phyloP scores from a whole-genome alignment of 2,329 filamentous ascomycete species.

The Fusarium irregulare region DNA sequence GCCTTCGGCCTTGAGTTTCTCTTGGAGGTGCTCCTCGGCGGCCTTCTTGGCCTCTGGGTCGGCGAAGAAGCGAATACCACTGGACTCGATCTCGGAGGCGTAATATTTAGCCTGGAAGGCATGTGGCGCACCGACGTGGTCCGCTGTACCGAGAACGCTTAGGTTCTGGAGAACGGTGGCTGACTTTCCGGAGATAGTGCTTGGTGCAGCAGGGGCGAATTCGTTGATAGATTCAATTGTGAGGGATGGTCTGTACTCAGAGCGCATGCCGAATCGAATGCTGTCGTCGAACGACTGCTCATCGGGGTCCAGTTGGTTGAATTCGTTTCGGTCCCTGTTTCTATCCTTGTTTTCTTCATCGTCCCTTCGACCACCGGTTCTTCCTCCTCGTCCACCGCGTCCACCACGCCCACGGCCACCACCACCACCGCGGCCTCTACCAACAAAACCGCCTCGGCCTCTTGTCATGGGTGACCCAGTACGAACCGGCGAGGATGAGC shows the following conservation, averaged over 20 bases:
- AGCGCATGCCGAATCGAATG: slow-evolving; percentile 51
- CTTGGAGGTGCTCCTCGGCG: slow-evolving; percentile 49
- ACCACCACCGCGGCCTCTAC: slow-evolving; percentile 33
- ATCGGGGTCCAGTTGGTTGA: slow-evolving; percentile 47
- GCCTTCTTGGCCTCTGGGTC: slow-evolving; percentile 43
- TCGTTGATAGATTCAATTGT: slow-evolving; percentile 48
- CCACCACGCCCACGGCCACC: slow-evolving; percentile 36
- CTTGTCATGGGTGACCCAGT: slow-evolving; percentile 14
- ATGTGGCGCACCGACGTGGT: slow-evolving; percentile 49
- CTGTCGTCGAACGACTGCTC: slow-evolving; percentile 52
- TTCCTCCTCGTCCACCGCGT: slow-evolving; percentile 32
- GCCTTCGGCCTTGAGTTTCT: slow-evolving; percentile 39
- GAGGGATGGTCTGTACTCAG: slow-evolving; percentile 50
- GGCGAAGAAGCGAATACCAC: slow-evolving; percentile 45
- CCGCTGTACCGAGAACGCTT: slow-evolving; percentile 51
- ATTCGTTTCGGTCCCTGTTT: slow-evolving; percentile 43
- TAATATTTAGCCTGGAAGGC: slow-evolving; percentile 47
- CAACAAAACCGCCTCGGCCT: slow-evolving; percentile 33
- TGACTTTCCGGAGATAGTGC: slow-evolving; percentile 44
- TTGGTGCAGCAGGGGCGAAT: slow-evolving; percentile 48
- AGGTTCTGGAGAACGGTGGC: slow-evolving; percentile 53
- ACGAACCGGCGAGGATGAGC: slow-evolving; percentile 23
- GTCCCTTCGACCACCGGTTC: slow-evolving; percentile 23
- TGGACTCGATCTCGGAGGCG: slow-evolving; percentile 48
- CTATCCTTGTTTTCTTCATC: slow-evolving; percentile 45